These are phyloP conservation scores for Rosa hybrid DNA, from an alignment of 331 rosid genomes.

Conservation along the genomic window DNA sequence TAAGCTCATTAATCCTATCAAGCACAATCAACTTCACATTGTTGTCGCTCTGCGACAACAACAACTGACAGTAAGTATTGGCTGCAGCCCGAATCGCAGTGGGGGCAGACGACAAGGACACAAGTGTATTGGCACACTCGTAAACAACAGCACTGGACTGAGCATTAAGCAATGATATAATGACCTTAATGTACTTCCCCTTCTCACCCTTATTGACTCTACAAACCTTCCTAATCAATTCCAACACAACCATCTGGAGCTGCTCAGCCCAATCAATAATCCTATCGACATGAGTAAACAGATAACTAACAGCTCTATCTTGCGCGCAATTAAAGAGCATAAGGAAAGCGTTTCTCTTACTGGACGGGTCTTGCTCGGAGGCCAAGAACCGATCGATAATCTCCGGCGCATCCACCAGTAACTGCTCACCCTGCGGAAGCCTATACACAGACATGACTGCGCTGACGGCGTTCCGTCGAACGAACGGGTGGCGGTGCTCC, in stretches of 20 bases:
- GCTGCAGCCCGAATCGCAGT: slow-evolving; percentile 95
- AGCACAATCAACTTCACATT: slow-evolving; percentile 92
- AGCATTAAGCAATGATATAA: slow-evolving; percentile 63
- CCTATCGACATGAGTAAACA: slow-evolving; percentile 58
- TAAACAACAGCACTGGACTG: slow-evolving; percentile 84
- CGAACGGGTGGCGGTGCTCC: slow-evolving; percentile 93
- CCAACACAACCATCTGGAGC: slow-evolving; percentile 91
- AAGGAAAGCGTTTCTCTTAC: slow-evolving; percentile 91
- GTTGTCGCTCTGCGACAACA: slow-evolving; percentile 92
- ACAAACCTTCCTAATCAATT: slow-evolving; percentile 86
- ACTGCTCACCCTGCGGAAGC: slow-evolving; percentile 83
- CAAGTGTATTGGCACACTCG: slow-evolving; percentile 93
- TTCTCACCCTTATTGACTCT: slow-evolving; percentile 74
- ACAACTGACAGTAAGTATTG: slow-evolving; percentile 68
- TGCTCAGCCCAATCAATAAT: slow-evolving; percentile 87
- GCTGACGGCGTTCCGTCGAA: slow-evolving; percentile 76
- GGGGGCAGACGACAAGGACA: slow-evolving; percentile 86
- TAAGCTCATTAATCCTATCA: slow-evolving; percentile 81
- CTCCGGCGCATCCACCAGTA: slow-evolving; percentile 85
- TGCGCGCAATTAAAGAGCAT: slow-evolving; percentile 91
- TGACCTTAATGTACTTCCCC: slow-evolving; percentile 85
- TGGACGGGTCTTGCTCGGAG: slow-evolving; percentile 75
- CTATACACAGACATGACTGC: slow-evolving; percentile 81
- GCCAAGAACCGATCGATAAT: slow-evolving; percentile 72
- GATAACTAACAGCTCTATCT: slow-evolving; percentile 78